Conservation (phyloP, 2,329 filamentous ascomycete genomes). For the Nemania sp. region DNA sequence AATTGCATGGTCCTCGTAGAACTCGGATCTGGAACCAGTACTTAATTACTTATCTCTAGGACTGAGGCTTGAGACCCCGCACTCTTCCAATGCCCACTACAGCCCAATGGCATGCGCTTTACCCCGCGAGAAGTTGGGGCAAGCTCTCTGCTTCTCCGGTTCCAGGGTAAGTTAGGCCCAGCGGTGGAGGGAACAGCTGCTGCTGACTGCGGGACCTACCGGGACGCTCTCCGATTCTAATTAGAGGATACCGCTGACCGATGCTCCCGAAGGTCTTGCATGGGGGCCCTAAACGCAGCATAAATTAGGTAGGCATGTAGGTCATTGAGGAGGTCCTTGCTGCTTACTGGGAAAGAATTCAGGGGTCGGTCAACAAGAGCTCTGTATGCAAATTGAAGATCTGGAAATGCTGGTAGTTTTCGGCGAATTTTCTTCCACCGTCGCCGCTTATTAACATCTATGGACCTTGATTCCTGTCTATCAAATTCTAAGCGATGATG, state of each 20-base stretch:
- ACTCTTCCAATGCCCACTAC: constrained; percentile 11
- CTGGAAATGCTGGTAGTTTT: too few relatives aligned
- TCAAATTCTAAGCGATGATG: too few relatives aligned
- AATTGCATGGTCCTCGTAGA: constrained; percentile 1
- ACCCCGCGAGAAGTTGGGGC: constrained; percentile 22
- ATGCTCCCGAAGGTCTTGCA: background rate
- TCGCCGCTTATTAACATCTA: too few relatives aligned
- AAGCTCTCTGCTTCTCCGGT: constrained; percentile 7
- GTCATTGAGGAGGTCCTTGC: too few relatives aligned
- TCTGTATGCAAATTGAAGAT: too few relatives aligned
- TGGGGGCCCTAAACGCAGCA: too few relatives aligned
- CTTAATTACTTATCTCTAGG: too few relatives aligned
- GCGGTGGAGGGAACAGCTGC: background rate
- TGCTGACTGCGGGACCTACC: background rate
- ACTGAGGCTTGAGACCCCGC: constrained; percentile 4
- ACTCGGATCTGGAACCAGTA: background rate
- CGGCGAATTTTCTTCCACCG: too few relatives aligned
- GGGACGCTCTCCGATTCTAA: background rate
- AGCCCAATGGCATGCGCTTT: background rate
- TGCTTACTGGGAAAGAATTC: too few relatives aligned
- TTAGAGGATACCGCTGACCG: background rate
- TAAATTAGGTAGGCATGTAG: too few relatives aligned
- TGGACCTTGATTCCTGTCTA: too few relatives aligned
- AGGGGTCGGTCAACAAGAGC: too few relatives aligned
- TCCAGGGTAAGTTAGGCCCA: constrained; percentile 12